Evolutionary conservation across 352 stramenopile genomes (phyloP).

Genomic region (Phytopythium chamaehyphon): DNA sequence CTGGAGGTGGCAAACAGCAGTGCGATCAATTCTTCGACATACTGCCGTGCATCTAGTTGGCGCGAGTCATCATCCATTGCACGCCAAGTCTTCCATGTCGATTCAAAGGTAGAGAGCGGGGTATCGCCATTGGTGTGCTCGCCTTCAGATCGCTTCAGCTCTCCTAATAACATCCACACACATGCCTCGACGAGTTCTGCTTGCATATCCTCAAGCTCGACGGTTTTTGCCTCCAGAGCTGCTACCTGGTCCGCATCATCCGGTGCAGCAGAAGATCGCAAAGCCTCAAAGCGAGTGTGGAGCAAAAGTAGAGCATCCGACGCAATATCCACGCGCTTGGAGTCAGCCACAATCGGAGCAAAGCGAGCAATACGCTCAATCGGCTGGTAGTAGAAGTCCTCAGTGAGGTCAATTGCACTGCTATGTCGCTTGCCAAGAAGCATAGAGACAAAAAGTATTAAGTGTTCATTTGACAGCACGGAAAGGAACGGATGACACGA

Average conservation of each 20-base stretch:
- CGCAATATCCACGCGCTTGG: constrained; percentile 52
- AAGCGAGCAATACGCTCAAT: constrained; percentile 31
- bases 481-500: constrained; percentile 58
- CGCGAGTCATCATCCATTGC: constrained; percentile 12
- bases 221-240: constrained; percentile 23
- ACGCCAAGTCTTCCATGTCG: constrained; percentile 20
- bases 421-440: constrained; percentile 32
- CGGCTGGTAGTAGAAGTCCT: constrained; percentile 56
- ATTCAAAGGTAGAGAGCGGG: constrained; percentile 7
- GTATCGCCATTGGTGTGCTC: not conserved
- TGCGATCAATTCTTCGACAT: not conserved
- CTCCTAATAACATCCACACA: constrained; percentile 22
- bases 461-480: constrained; percentile 59
- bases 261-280: constrained; percentile 18
- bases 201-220: constrained; percentile 35
- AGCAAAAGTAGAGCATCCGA: constrained; percentile 39
- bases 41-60: not conserved
- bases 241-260: constrained; percentile 12
- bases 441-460: constrained; percentile 50
- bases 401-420: constrained; percentile 14
- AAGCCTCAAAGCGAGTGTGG: constrained; percentile 38
- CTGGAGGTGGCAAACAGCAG: not conserved
- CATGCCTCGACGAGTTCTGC: constrained; percentile 24
- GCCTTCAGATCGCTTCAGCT: constrained; percentile 11
- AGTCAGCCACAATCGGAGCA: constrained; percentile 25